A percentile compares a stretch with the other conserved stretches of the same genome.
Conservation (phyloP, 2,329 filamentous ascomycete genomes). For the Geosmithia flava region DNA sequence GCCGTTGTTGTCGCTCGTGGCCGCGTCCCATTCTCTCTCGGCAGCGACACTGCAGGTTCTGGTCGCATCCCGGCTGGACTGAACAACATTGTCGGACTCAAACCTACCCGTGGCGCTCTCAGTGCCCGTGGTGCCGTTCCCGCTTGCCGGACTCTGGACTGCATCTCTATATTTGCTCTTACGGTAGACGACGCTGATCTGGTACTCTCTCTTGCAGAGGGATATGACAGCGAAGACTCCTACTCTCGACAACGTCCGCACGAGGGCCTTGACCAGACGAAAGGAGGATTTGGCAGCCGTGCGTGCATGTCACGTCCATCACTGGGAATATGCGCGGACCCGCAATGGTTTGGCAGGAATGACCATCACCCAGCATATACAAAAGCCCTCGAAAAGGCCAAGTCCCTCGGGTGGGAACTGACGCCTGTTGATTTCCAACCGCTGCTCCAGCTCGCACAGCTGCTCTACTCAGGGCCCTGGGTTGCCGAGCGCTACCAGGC, state of each 20-base stretch:
- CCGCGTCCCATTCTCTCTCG: slow-evolving; percentile 42
- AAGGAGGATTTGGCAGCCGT: slow-evolving; percentile 24
- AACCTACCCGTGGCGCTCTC: slow-evolving; percentile 40
- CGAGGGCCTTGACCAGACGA: slow-evolving; percentile 5
- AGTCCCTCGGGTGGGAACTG: slow-evolving; percentile 25
- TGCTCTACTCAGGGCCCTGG: slow-evolving; percentile 45
- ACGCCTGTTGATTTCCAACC: slow-evolving; percentile 30
- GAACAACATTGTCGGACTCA: slow-evolving; percentile 38
- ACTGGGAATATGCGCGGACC: slow-evolving; percentile 16
- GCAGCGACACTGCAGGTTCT: slow-evolving; percentile 43
- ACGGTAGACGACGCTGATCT: slow-evolving; percentile 35
- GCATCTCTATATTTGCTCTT: slow-evolving; percentile 38
- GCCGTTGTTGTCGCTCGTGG: slow-evolving; percentile 40
- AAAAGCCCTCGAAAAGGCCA: slow-evolving; percentile 22
- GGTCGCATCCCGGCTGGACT: slow-evolving; percentile 39
- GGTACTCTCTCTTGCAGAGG: slow-evolving; percentile 34
- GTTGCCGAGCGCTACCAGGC: slow-evolving; percentile 44
- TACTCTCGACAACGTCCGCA: slow-evolving; percentile 31
- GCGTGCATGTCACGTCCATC: neutral
- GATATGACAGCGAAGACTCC: slow-evolving; percentile 32
- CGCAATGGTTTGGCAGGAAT: slow-evolving; percentile 19
- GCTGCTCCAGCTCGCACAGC: slow-evolving; percentile 37
- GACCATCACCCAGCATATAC: slow-evolving; percentile 29
- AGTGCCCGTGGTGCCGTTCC: slow-evolving; percentile 36
- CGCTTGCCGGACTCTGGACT: slow-evolving; percentile 45